Conservation (phyloP, 164 flowering plant genomes). For the Malania oleifera region DNA sequence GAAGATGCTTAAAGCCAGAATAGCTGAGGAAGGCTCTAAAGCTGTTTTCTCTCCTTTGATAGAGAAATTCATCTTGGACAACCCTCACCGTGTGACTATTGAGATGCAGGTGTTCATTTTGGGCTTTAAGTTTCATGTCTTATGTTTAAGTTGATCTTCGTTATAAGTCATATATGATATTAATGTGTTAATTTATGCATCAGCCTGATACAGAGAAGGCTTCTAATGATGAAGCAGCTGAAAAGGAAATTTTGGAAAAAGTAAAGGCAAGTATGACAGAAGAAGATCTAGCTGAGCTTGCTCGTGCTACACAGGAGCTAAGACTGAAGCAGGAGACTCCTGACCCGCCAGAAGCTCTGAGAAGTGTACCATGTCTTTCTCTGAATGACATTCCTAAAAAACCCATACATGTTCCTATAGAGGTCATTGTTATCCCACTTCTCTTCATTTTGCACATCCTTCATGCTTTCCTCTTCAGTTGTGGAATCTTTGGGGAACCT, state of each 20-base stretch:
- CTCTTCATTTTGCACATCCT: background rate
- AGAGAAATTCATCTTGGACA: conserved; percentile 78
- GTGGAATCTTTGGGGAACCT: background rate
- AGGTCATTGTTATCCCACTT: conserved; percentile 36
- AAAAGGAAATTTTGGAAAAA: conserved; percentile 63
- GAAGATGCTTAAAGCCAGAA: conserved; percentile 65
- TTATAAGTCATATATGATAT: background rate
- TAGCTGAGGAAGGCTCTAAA: conserved; percentile 79
- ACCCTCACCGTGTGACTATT: conserved; percentile 79
- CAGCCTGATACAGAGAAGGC: conserved; percentile 98
- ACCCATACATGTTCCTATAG: conserved; percentile 66
- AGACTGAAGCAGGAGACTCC: conserved; percentile 96
- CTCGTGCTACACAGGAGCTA: conserved; percentile 87
- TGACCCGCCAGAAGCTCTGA: conserved; percentile 93
- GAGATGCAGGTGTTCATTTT: conserved; percentile 85
- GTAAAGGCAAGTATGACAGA: conserved; percentile 85
- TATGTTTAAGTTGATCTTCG: background rate
- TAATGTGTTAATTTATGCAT: background rate
- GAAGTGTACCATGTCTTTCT: conserved; percentile 81
- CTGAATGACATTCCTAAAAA: conserved; percentile 79
- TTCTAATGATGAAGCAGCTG: conserved; percentile 82
- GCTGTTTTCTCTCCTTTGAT: conserved; percentile 92
- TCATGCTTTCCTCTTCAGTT: background rate
- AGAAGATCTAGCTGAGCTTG: conserved; percentile 93
- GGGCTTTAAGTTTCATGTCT: background rate